Evolutionary conservation across 805 yeast genomes (phyloP), one percentile per base, ranked within the genome.

Genomic region (Suhomyces xylopsoci): DNA sequence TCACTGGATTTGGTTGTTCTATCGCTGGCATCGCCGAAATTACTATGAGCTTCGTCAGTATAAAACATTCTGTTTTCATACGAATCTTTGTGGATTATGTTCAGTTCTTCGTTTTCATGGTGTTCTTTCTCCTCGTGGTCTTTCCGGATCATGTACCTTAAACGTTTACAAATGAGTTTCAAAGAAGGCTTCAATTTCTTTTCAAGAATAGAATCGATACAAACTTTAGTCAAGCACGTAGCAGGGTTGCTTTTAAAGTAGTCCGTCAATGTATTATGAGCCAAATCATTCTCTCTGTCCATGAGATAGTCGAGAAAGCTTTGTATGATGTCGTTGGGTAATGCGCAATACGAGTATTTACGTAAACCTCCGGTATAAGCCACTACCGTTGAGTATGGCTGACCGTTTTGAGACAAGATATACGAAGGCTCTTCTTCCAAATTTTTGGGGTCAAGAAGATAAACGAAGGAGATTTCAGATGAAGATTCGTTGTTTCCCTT

Each of bases 281-380:
- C 26, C 9, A 5, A 34, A n/a, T 47, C 26, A 10, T 51, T 42
- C 9, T 50, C 49, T n/a, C 56, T 53, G 32, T 65, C 58, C 19
- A 46, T 43, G 41, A 72, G 56, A 47, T 63, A 66, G 10, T 54
- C 48, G 10, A 67, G 45, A 22, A 75, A 57, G 12, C 55, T 41
- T 38, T 64, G 60, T 6, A 62, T 58, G 10, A 65, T 52, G 2
- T 60, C 52, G 54, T 70, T 73, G n/a, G 78, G 71, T 14, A 75
- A 59, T 20, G 63, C 59, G 51, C 78, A 74, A 56, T 74, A 72
- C 7, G 76, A 58, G 55, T 66, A 70, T 51, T 70, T 73, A 32
- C 80, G 63, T 19, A 75, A 62, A 2, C 79, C 80, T 2, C 79
- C 79, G 8, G 73, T 67, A 48, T 64, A 63, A 9, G 72, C 68